phyloP scores from a whole-genome alignment of 2,329 filamentous ascomycete species.

The Mycogone perniciosa region DNA sequence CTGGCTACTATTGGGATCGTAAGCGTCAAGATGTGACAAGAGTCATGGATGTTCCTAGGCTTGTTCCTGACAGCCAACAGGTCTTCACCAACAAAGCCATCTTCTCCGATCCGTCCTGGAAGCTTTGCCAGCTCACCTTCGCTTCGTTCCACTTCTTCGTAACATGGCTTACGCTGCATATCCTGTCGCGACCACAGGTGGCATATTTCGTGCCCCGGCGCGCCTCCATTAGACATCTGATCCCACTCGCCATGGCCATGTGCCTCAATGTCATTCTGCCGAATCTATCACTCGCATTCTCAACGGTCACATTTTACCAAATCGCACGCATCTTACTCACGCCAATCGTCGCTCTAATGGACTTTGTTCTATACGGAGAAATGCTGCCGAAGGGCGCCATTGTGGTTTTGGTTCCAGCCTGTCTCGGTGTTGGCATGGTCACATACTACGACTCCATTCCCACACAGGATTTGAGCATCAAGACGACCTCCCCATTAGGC shows the following conservation, averaged over 20 bases:
- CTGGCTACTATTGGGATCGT: slow-evolving; percentile 58
- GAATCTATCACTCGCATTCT: slow-evolving; percentile 62
- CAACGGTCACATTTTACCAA: slow-evolving; percentile 64
- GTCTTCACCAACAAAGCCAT: slow-evolving; percentile 67
- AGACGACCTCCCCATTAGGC: slow-evolving; percentile 52
- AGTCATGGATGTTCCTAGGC: slow-evolving; percentile 4
- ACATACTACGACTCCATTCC: slow-evolving; percentile 62
- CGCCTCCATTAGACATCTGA: slow-evolving; percentile 48
- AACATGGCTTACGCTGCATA: slow-evolving; percentile 57
- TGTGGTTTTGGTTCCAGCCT: slow-evolving; percentile 53
- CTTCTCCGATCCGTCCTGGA: slow-evolving; percentile 56
- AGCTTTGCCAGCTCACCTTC: slow-evolving; percentile 58
- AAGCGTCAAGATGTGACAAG: slow-evolving; percentile 18
- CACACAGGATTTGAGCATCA: slow-evolving; percentile 38
- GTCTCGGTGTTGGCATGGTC: slow-evolving; percentile 57
- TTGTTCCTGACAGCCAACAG: slow-evolving; percentile 21
- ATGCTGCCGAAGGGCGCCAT: slow-evolving; percentile 50
- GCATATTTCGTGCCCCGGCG: slow-evolving; percentile 53
- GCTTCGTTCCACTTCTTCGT: slow-evolving; percentile 63
- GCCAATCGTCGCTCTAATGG: slow-evolving; percentile 58
- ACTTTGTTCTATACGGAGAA: slow-evolving; percentile 53
- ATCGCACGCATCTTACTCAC: slow-evolving; percentile 62
- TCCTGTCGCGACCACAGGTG: slow-evolving; percentile 52
- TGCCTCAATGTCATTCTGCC: slow-evolving; percentile 62
- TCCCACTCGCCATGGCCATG: slow-evolving; percentile 62